A percentile compares a stretch with the other conserved stretches of the same genome.
These are phyloP conservation scores for Chaetomidium leptoderma DNA, from an alignment of 495 filamentous ascomycete species.

Conservation along the genomic window DNA sequence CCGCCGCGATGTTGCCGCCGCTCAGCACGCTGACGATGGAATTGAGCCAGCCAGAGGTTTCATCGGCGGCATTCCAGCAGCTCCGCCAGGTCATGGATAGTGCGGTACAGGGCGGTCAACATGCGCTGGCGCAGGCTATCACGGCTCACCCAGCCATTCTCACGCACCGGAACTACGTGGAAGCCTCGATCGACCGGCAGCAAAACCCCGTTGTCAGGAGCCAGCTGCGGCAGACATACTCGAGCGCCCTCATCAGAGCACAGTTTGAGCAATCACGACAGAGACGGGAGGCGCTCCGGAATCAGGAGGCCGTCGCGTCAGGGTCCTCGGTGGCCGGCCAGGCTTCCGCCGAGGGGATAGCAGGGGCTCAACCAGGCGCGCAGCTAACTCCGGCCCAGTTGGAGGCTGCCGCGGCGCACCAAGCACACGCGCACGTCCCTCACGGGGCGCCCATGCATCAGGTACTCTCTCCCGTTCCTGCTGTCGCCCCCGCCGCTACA, in stretches of 20 bases:
- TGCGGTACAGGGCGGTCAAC: conserved; percentile 41
- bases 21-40: conserved; percentile 8
- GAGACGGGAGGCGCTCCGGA: conserved; percentile 26
- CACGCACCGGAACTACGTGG: conserved; percentile 36
- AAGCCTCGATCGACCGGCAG: conserved; percentile 42
- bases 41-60: neutral
- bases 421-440: conserved; percentile 23
- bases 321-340: neutral
- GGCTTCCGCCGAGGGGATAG: neutral
- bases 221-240: conserved; percentile 42
- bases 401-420: conserved; percentile 21
- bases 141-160: conserved; percentile 43
- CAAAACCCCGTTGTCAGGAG: conserved; percentile 37
- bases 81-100: conserved; percentile 42
- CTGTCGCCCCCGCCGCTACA: conserved; percentile 7
- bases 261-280: conserved; percentile 41
- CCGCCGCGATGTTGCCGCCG: conserved; percentile 7
- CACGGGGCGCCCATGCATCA: conserved; percentile 25
- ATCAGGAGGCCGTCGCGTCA: conserved; percentile 15
- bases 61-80: conserved; percentile 16
- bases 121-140: conserved; percentile 42
- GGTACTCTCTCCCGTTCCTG: conserved; percentile 23
- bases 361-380: neutral
- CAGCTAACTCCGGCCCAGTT: conserved; percentile 12
- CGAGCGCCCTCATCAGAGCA: conserved; percentile 37